These are phyloP conservation scores for Umbelopsis isabellina DNA, from an alignment of 192 early-diverging fungal genomes.

Conservation along the genomic window DNA sequence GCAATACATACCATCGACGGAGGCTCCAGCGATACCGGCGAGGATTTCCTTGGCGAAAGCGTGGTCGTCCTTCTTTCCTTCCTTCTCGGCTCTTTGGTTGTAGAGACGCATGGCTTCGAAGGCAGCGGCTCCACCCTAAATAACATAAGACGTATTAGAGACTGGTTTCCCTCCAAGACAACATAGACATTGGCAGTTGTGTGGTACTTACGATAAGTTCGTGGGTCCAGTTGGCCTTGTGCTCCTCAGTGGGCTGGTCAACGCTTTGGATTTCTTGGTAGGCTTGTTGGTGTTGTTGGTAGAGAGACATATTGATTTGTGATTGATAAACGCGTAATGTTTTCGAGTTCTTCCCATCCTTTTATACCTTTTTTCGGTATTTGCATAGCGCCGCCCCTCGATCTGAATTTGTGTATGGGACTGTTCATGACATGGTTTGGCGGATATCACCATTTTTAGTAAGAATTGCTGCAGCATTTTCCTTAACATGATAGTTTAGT, in stretches of 20 bases:
- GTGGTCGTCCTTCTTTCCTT: slow-evolving; percentile 38
- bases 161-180: neutral
- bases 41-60: slow-evolving; percentile 48
- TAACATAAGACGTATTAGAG: slow-evolving; percentile 32
- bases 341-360: neutral
- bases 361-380: slow-evolving; percentile 8
- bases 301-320: neutral
- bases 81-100: slow-evolving; percentile 32
- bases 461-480: slow-evolving; percentile 17
- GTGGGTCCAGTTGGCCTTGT: slow-evolving; percentile 33
- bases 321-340: neutral
- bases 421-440: neutral
- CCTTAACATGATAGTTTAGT: neutral
- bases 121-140: slow-evolving; percentile 44
- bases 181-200: neutral
- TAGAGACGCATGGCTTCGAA: slow-evolving; percentile 47
- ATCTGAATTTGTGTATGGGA: slow-evolving; percentile 11
- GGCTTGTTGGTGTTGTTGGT: slow-evolving; percentile 23
- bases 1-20: slow-evolving; percentile 35
- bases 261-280: slow-evolving; percentile 23
- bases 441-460: slow-evolving; percentile 3
- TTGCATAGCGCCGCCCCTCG: neutral
- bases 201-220: slow-evolving; percentile 18
- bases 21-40: slow-evolving; percentile 45
- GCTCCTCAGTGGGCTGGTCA: slow-evolving; percentile 23